Evolutionary conservation across 2,329 filamentous ascomycete species (phyloP), one percentile per base, ranked within the genome.

Genomic region (Aspergillus sojae): DNA sequence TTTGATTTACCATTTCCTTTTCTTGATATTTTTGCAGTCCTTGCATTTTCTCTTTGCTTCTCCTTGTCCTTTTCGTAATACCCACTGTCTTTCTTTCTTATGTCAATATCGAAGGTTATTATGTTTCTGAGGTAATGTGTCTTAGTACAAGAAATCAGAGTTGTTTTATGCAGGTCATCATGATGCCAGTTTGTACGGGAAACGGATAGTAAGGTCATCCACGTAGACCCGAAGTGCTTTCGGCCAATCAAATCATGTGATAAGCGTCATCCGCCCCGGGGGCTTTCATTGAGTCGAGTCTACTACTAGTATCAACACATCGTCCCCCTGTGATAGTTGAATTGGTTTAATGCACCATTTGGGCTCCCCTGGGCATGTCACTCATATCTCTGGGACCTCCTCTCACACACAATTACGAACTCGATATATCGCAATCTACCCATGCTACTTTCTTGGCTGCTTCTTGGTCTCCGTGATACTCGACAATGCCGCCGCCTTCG

Each of bases 401-500:
- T 52, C 43, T 62, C 50, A 36, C 41, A 45, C 59, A 23, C 50
- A n/a, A 57, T 10, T 43, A 57, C 34, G 28, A 19, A 16, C 23
- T 57, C 21, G 7, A 60, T 57, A 67, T 67, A 58, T 64, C 61
- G 58, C 67, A 62, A 45, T 16, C 46, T 55, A 30, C 60, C 30
- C 36, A 65, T 67, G 46, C 57, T 58, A 59, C 61, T 53, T 64
- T 70, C 61, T 69, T 70, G 55, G 48, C 68, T 70, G 55, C 55
- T 59, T 58, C 68, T 66, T 63, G 55, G 57, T 59, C 56, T 57
- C 54, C 28, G 21, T 61, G 56, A 62, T 65, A 52, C 52, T 65
- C 61, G 48, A 69, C 54, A 55, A 79, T 79, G 77, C 72, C 74
- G 46, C 69, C 72, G 60, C 74, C 72, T 36, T 76, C 77, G 32